Evolutionary conservation across 2,329 filamentous ascomycete genomes (phyloP).

Genomic region (Podosphaera aphanis): DNA sequence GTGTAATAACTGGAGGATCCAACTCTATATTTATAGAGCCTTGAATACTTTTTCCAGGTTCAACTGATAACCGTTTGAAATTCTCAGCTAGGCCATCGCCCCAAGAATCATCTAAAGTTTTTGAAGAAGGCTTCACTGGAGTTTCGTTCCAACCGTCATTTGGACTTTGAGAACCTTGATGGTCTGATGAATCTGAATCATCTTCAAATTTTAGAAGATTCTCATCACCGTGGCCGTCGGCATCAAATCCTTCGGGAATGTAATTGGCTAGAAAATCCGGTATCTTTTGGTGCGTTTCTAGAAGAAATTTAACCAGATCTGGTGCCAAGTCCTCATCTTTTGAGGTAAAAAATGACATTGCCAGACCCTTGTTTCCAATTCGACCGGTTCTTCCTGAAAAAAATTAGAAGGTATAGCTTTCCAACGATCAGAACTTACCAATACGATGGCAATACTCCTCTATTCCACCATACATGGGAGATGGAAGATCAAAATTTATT

Average conservation of each 20-base stretch:
- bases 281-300: constrained; percentile 56
- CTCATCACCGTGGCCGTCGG: constrained; percentile 6
- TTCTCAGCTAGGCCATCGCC: background rate
- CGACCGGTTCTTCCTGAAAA: constrained; percentile 63
- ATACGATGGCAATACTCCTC: constrained; percentile 89
- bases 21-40: background rate
- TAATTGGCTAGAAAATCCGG: constrained; percentile 58
- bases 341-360: constrained; percentile 74
- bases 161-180: constrained; percentile 4
- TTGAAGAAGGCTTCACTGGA: background rate
- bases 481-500: constrained; percentile 80
- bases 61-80: background rate
- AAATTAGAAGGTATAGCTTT: constrained; percentile 4
- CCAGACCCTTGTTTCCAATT: constrained; percentile 67
- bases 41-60: background rate
- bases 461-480: constrained; percentile 55
- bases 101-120: background rate
- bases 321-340: constrained; percentile 48
- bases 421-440: constrained; percentile 27
- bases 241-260: constrained; percentile 28
- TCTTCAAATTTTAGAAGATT: constrained; percentile 10
- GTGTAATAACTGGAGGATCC: background rate
- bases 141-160: background rate
- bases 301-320: constrained; percentile 54
- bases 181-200: constrained; percentile 7